phyloP scores from a whole-genome alignment of 306 rosid species.

The Cicer pinnatifidum region DNA sequence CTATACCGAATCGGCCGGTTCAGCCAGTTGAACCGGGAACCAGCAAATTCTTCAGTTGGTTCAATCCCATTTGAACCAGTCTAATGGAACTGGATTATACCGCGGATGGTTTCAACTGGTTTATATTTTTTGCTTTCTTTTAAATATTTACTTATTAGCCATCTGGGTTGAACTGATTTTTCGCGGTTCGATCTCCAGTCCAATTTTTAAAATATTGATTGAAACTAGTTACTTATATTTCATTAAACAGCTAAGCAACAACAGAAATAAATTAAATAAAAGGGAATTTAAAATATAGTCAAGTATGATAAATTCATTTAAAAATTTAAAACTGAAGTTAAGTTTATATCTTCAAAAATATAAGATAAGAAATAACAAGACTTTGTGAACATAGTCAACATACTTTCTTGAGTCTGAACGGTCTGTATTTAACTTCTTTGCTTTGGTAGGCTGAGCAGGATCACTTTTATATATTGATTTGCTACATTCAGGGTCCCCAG shows the following conservation, averaged over 20 bases:
- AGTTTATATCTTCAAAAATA: conserved; percentile 15
- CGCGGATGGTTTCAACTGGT: no score
- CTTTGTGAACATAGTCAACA: conserved; percentile 52
- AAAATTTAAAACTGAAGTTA: conserved; percentile 29
- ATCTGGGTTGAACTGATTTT: no score
- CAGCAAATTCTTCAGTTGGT: no score
- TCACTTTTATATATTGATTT: conserved; percentile 67
- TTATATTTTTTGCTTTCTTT: no score
- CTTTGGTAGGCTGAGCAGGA: conserved; percentile 67
- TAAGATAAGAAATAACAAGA: conserved; percentile 26
- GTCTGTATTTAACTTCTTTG: conserved; percentile 69
- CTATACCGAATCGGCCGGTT: background rate
- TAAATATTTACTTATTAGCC: no score
- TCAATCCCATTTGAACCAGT: no score
- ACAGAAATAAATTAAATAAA: conserved; percentile 10
- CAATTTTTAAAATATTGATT: background rate
- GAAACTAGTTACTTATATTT: conserved; percentile 17
- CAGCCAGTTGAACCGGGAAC: background rate
- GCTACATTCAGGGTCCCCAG: conserved; percentile 69
- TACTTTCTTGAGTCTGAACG: conserved; percentile 87
- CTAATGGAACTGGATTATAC: no score
- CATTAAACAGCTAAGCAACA: conserved; percentile 11
- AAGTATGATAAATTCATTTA: conserved; percentile 17
- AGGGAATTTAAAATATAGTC: conserved; percentile 2
- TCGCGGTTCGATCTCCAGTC: background rate